A percentile compares a stretch with the other conserved stretches of the same genome.
These are phyloP conservation scores for Microglena sp. DNA, from an alignment of 139 green algal species.

Conservation along the genomic window DNA sequence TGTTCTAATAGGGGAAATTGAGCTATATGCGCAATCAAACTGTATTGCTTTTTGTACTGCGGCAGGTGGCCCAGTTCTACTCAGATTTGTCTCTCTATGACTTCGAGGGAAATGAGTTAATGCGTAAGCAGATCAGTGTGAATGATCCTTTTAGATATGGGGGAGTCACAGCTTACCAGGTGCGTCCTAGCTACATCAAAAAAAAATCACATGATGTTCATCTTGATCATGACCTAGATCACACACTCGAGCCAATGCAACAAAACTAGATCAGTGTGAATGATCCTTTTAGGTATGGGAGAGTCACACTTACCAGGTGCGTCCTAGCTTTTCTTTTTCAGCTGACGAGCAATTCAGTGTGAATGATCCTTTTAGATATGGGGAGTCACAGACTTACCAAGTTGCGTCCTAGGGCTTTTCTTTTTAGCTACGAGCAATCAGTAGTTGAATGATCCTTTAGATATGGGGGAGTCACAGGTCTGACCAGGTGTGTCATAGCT, in stretches of 20 bases:
- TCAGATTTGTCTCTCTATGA: conserved; percentile 3
- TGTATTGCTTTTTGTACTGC: too few species aligned
- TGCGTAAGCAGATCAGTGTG: conserved; percentile 78
- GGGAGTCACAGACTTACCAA: too few species aligned
- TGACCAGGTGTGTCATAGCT: conserved; percentile 69
- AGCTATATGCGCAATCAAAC: too few species aligned
- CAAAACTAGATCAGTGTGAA: conserved; percentile 92
- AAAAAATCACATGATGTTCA: too few species aligned
- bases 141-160: conserved; percentile 86
- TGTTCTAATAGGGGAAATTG: too few species aligned
- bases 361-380: conserved; percentile 94
- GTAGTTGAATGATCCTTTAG: too few species aligned
- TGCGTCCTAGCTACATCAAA: too few species aligned
- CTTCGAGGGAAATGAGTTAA: neutral
- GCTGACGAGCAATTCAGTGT: conserved; percentile 84
- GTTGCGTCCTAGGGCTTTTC: too few species aligned
- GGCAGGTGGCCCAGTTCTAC: conserved; percentile 85
- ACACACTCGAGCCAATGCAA: too few species aligned
- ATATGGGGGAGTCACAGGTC: conserved; percentile 69
- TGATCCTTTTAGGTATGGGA: conserved; percentile 74
- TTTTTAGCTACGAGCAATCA: too few species aligned
- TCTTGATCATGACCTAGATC: too few species aligned
- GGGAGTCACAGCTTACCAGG: conserved; percentile 77
- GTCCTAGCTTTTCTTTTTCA: too few species aligned
- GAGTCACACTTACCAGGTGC: conserved; percentile 76